Base-by-base conservation (phyloP, 164 flowering plant species). In the Tinospora cordifolia region DNA sequence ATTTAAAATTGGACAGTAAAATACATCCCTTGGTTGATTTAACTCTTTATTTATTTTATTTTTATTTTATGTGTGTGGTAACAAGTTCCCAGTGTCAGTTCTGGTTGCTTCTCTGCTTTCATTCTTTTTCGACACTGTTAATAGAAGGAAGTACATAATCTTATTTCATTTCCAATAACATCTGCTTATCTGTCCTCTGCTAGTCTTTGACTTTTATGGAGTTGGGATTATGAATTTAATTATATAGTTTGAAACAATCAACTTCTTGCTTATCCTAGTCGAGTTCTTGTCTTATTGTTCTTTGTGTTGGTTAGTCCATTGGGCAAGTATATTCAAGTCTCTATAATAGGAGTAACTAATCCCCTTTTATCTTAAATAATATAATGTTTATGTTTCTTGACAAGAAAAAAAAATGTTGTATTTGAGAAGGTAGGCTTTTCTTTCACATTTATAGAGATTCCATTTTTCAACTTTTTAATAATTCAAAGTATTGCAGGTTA, bases 401-500 rank as follows among this genome's bases (percentile, higher is more conserved):
- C n/a, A n/a, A n/a, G n/a, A n/a, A n/a, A n/a, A n/a, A n/a, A n/a
- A n/a, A n/a, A n/a, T 41, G 44, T 41, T 41, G 4, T 41, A 41
- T 41, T 41, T 41, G 46, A 41, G 46, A 41, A 8, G 11, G 11
- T 8, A n/a, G n/a, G n/a, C n/a, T 12, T 41, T 41, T 8, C 4
- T 8, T 41, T 41, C 46, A 41, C 46, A 41, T 41, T 41, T 12
- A 3, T 41, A 3, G 46, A 41, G 19, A 21, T 68, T 69, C 39
- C 25, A 54, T 21, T 36, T 34, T 57, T 63, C 40, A 34, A 38
- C n/a, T 26, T 67, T 25, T 49, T 54, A 24, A 25, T 51, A 47
- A 5, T n/a, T 36, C 34, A 47, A 25, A 39, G 30, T 75, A 73
- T 13, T 80, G 77, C 87, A 92, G 99, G 99, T 95, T 76, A 92